Evolutionary conservation across 129 eudicot species (phyloP).

Genomic region (Smallanthus sonchifolius): DNA sequence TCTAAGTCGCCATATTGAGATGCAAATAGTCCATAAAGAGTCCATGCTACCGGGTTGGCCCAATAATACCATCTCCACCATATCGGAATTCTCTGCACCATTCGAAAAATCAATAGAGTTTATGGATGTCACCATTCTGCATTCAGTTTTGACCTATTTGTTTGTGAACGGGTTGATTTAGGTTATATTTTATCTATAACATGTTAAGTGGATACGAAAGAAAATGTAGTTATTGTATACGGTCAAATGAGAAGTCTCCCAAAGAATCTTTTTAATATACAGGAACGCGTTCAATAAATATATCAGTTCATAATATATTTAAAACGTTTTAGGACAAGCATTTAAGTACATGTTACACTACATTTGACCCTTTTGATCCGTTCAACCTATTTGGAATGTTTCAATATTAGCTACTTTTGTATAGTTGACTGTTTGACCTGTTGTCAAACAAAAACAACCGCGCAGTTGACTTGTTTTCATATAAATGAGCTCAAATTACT

Average conservation of each 20-base stretch:
- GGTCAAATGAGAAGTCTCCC: background rate
- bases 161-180: background rate
- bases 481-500: background rate
- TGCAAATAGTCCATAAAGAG: slow-evolving; percentile 84
- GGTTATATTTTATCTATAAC: background rate
- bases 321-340: background rate
- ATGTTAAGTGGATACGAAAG: background rate
- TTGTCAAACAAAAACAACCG: background rate
- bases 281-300: background rate
- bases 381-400: background rate
- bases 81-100: slow-evolving; percentile 74
- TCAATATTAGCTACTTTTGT: background rate
- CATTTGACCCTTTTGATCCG: background rate
- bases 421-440: background rate
- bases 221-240: background rate
- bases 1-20: slow-evolving; percentile 74
- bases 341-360: background rate
- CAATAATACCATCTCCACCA: slow-evolving; percentile 99
- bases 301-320: too few relatives aligned
- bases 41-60: slow-evolving; percentile 98
- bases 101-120: background rate
- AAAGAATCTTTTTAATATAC: background rate
- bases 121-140: background rate
- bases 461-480: background rate
- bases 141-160: background rate